phyloP scores from a whole-genome alignment of 208 protist species.

The Blechomonas ayalai region DNA sequence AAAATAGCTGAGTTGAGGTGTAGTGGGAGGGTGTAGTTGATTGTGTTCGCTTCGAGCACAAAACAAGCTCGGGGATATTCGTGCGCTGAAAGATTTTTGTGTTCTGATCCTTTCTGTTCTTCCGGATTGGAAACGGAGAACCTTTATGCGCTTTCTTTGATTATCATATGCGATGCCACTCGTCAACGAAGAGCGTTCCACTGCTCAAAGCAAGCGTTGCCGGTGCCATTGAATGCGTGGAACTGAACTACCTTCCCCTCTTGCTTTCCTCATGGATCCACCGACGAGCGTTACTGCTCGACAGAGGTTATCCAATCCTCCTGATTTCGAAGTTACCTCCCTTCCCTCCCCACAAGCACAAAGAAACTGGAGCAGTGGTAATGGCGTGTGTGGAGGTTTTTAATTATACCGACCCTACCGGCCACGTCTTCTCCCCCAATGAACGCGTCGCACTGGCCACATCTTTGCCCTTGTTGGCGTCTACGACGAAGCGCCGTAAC shows the following conservation, averaged over 20 bases:
- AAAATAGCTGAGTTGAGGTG: not conserved
- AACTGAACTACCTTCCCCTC: too few relatives aligned
- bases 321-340: not conserved
- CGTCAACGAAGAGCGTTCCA: too few relatives aligned
- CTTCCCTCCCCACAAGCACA: slow-evolving; percentile 1
- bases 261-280: not conserved
- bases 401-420: slow-evolving; percentile 35
- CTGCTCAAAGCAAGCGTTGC: too few relatives aligned
- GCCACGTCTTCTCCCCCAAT: slow-evolving; percentile 63
- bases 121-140: too few relatives aligned
- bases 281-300: not conserved
- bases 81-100: not conserved
- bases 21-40: not conserved
- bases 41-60: not conserved
- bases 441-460: slow-evolving; percentile 67
- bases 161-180: too few relatives aligned
- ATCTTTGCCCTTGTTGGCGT: slow-evolving; percentile 57
- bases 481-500: slow-evolving; percentile 52
- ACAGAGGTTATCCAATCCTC: not conserved
- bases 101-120: slow-evolving; percentile 1
- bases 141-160: too few relatives aligned
- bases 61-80: not conserved
- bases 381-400: slow-evolving; percentile 30
- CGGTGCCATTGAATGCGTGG: too few relatives aligned
- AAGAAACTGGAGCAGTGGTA: not conserved